Base-by-base conservation (phyloP, 805 yeast genomes). In the Tetrapisispora nanseiensis region DNA sequence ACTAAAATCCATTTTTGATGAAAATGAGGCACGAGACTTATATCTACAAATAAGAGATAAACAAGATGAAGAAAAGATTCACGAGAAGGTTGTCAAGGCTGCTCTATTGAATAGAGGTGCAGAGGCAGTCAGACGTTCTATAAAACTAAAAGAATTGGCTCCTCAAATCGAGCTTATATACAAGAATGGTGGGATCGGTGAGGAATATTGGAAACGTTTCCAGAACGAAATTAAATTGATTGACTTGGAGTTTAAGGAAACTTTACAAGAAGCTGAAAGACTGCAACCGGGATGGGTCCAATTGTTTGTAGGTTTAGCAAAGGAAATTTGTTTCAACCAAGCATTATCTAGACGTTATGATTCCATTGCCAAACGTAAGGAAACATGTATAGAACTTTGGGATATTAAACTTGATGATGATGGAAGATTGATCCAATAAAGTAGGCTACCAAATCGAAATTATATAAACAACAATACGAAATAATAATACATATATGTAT, bases 131-230 rank as follows among this genome's bases (percentile, higher is more conserved):
- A 78, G 94, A 62, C 75, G 95, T 56, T 71, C 92, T 46, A 71
- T 90, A 62, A 82, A 84, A 56, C 67, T 87, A 59, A 82, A 83
- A 59, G 97, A 90, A 58, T 70, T 75, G 47, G 83, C 83, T 61
- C 80, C 80, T 6, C 76, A 72, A 43, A 74, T 86, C 55, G 76
- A 74, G 39, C 69, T 74, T 42, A 68, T 92, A 46, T 89, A 87
- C 60, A 90, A 89, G 57, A 77, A 76, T 41, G 97, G 97, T 0
- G 78, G 87, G 15, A 80, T 92, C 47, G 97, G 97, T 27, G 97
- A 92, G 55, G 95, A 84, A 41, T 68, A 85, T 28, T 82, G 76
- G 72, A 82, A 83, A 60, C 80, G 92, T 52, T 87, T 75, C 62
- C 80, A 78, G 50, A 74, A 86, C 39, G 87, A 86, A 50, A 75